A percentile compares a stretch with the other conserved stretches of the same genome.
phyloP scores from a whole-genome alignment of 139 green algal species.

The Eudorina sp. region DNA sequence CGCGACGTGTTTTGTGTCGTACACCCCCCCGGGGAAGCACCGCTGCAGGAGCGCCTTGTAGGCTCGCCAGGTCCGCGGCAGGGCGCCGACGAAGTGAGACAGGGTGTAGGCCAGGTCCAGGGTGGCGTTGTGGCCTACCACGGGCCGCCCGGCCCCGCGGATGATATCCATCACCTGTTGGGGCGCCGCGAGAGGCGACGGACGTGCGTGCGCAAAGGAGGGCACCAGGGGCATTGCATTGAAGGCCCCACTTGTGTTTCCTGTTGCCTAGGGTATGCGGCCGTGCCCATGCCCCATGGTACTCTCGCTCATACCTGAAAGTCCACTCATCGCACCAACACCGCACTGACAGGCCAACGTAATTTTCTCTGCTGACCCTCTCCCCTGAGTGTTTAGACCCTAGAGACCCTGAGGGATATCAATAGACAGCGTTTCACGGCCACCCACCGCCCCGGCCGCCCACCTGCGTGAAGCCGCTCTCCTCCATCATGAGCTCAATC shows the following conservation, averaged over 20 bases:
- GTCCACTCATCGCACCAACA: too few relatives aligned
- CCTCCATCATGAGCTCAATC: conserved; percentile 21
- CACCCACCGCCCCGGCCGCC: background rate
- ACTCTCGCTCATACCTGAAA: too few relatives aligned
- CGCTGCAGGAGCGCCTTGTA: conserved; percentile 64
- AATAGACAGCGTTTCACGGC: background rate
- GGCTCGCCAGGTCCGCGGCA: conserved; percentile 64
- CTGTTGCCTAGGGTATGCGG: too few relatives aligned
- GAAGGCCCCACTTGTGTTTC: too few relatives aligned
- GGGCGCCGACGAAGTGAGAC: conserved; percentile 61
- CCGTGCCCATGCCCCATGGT: too few relatives aligned
- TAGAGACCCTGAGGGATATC: too few relatives aligned
- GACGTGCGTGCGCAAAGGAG: too few relatives aligned
- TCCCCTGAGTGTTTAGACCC: too few relatives aligned
- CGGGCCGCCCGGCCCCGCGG: conserved; percentile 61
- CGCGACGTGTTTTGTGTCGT: conserved; percentile 83
- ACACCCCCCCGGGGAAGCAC: conserved; percentile 80
- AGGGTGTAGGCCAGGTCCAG: conserved; percentile 81
- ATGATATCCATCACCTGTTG: conserved; percentile 73
- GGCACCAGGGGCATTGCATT: too few relatives aligned
- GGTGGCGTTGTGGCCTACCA: conserved; percentile 77
- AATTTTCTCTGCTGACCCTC: too few relatives aligned
- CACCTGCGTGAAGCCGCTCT: conserved; percentile 38
- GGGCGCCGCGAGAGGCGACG: too few relatives aligned
- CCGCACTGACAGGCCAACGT: too few relatives aligned